These are phyloP conservation scores for Magnaporthiopsis incrustans DNA, from an alignment of 2,329 filamentous ascomycete genomes.

Conservation along the genomic window DNA sequence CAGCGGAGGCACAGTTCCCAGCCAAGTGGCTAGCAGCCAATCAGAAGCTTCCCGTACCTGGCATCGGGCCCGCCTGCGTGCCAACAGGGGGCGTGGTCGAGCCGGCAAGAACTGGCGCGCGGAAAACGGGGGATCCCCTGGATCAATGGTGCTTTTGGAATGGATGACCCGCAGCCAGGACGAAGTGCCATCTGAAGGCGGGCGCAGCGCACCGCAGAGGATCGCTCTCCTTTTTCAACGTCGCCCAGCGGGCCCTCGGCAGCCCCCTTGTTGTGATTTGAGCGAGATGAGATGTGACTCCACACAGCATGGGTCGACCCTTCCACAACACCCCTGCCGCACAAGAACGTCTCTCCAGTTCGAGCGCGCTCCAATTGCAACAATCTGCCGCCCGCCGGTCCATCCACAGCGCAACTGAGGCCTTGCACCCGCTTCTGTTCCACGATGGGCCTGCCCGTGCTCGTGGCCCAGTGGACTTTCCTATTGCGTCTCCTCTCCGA, in stretches of 20 bases:
- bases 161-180: not conserved
- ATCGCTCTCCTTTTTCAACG: not conserved
- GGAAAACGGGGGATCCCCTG: not conserved
- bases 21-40: not conserved
- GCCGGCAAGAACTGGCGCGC: not conserved
- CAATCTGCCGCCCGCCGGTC: not conserved
- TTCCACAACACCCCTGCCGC: not conserved
- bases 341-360: too few relatives aligned
- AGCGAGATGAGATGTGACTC: not conserved
- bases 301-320: not conserved
- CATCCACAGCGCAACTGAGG: not conserved
- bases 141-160: not conserved
- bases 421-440: not conserved
- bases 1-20: not conserved
- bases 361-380: not conserved
- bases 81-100: not conserved
- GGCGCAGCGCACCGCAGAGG: not conserved
- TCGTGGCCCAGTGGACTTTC: not conserved
- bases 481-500: not conserved
- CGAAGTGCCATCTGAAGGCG: not conserved
- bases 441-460: not conserved
- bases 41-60: not conserved
- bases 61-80: not conserved
- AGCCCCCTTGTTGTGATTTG: not conserved
- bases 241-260: not conserved